These are phyloP conservation scores for Melastoma malabathricum DNA, from an alignment of 345 rosid genomes.

Conservation along the genomic window DNA sequence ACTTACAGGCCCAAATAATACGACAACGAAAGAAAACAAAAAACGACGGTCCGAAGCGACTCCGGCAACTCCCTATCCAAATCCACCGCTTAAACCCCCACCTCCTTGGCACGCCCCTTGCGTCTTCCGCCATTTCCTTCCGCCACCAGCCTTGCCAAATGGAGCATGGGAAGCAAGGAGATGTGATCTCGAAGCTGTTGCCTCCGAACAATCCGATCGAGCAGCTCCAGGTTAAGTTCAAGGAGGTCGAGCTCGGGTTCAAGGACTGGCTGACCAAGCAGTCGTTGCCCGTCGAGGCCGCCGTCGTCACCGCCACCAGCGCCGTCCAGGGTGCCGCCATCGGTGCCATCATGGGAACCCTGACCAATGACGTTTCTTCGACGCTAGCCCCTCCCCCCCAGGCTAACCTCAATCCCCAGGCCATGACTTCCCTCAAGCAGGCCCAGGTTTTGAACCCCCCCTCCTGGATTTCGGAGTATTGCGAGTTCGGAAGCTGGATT, in stretches of 20 bases:
- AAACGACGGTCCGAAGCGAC: too few relatives aligned
- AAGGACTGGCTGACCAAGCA: conserved; percentile 33
- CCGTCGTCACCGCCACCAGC: conserved; percentile 33
- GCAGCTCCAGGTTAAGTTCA: conserved; percentile 19
- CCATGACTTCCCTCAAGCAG: conserved; percentile 50
- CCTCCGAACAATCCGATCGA: conserved; percentile 22
- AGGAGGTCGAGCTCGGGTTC: conserved; percentile 30
- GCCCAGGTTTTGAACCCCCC: conserved; percentile 43
- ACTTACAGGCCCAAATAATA: too few relatives aligned
- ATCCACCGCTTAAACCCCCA: too few relatives aligned
- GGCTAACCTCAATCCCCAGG: conserved; percentile 22
- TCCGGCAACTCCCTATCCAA: too few relatives aligned
- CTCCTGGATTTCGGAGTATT: too few relatives aligned
- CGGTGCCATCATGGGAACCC: conserved; percentile 35
- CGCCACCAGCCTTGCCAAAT: background rate
- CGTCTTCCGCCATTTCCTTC: too few relatives aligned
- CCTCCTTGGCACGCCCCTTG: too few relatives aligned
- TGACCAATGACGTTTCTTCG: conserved; percentile 23
- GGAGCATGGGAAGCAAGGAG: conserved; percentile 20
- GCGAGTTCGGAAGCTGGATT: too few relatives aligned
- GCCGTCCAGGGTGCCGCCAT: conserved; percentile 35
- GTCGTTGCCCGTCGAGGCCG: conserved; percentile 36
- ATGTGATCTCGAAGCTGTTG: conserved; percentile 10
- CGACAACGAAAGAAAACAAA: too few relatives aligned
- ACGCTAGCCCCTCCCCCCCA: conserved; percentile 18